Evolutionary conservation across 164 flowering plant species (phyloP), one percentile per base, ranked within the genome.

Genomic region (Houttuynia cordata): DNA sequence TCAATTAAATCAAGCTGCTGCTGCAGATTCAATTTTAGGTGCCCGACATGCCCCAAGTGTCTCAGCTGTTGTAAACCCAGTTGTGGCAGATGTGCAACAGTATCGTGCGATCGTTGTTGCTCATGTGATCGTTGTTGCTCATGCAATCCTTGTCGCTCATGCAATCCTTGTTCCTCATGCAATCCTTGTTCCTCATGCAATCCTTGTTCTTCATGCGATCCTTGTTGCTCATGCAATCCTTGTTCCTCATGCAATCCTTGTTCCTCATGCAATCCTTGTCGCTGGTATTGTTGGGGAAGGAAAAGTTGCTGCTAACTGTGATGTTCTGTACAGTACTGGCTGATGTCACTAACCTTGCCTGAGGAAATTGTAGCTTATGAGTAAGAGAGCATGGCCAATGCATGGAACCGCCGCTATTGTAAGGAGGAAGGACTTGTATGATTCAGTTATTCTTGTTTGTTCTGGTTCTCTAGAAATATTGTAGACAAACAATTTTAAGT

Each of bases 301-400:
- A 51, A 61, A 21, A 23, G 69, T 41, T 56, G 68, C 3, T 50
- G 63, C 53, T 56, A 34, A 51, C 15, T 23, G 53, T 22, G 20
- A 58, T 51, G 59, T 62, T 62, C 13, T 45, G 49, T 45, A 45
- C 13, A 45, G 59, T 58, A 30, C 34, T 30, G 62, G 50, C 40
- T 50, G 41, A n/a, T 37, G 25, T 37, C 51, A 53, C 65, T 67
- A 58, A 53, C 60, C 56, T 21, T 60, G 57, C 54, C 54, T 21
- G n/a, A 49, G 54, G 30, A 53, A 40, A 64, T 24, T 64, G 53
- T 25, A 50, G 20, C 39, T 19, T 15, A 24, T 34, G 23, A 53
- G 40, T 50, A 37, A 40, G 18, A 34, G 56, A 6, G 37, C 37
- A 30, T n/a, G n/a, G n/a, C n/a, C n/a, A n/a, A n/a, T n/a, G 50